phyloP scores from a whole-genome alignment of 1,284 basidiomycete genomes.

The Moesziomyces antarcticus region DNA sequence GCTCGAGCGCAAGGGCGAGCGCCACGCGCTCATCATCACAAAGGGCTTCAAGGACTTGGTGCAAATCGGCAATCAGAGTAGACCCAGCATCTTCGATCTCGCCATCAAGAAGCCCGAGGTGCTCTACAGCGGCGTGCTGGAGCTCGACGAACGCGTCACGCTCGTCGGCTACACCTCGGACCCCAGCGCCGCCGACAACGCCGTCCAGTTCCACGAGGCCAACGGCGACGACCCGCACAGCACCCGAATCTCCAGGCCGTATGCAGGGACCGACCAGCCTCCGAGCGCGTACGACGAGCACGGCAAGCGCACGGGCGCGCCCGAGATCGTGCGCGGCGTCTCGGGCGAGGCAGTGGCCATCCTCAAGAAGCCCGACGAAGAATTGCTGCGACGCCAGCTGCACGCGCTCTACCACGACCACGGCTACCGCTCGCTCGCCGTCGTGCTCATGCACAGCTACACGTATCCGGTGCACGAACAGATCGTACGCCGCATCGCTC shows the following conservation, averaged over 20 bases:
- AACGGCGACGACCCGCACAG: conserved; percentile 4
- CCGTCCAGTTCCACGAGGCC: conserved; percentile 52
- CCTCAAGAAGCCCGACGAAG: conserved; percentile 75
- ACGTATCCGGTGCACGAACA: conserved; percentile 86
- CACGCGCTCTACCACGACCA: conserved; percentile 75
- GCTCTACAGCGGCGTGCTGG: conserved; percentile 82
- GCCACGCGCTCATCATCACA: conserved; percentile 90
- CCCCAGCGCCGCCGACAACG: conserved; percentile 78
- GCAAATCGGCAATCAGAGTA: conserved; percentile 89
- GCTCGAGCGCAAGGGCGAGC: conserved; percentile 90
- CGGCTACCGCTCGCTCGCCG: conserved; percentile 84
- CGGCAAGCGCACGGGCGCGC: conserved; percentile 75
- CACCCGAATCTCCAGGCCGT: conserved; percentile 34
- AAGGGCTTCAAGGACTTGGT: conserved; percentile 91
- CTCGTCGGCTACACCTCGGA: conserved; percentile 92
- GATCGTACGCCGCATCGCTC: conserved; percentile 78
- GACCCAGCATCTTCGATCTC: conserved; percentile 76
- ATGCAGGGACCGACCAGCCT: conserved; percentile 69
- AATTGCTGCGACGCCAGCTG: conserved; percentile 72
- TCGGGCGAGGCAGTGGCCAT: conserved; percentile 92
- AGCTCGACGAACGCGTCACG: conserved; percentile 94
- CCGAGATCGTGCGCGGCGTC: conserved; percentile 79
- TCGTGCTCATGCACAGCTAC: conserved; percentile 91
- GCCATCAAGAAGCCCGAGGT: conserved; percentile 75
- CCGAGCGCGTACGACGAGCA: conserved; percentile 78